Evolutionary conservation across 805 yeast species (phyloP).

Genomic region (Candida corydali): DNA sequence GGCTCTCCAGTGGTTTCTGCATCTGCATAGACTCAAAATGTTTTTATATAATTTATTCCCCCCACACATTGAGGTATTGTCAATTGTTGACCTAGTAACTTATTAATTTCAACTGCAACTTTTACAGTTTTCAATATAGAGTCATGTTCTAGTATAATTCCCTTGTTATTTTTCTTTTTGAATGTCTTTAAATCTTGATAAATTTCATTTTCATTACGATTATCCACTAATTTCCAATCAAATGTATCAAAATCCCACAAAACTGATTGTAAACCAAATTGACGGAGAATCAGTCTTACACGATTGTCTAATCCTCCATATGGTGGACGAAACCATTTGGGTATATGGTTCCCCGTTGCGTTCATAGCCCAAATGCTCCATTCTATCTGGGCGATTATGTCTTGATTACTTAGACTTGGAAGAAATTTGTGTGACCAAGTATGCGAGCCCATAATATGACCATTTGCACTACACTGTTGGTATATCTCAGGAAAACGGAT

Average conservation of each 20-base stretch:
- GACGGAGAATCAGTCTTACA: slow-evolving; percentile 71
- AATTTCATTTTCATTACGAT: slow-evolving; percentile 48
- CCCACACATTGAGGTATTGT: slow-evolving; percentile 78
- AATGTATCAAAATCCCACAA: slow-evolving; percentile 89
- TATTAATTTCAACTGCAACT: slow-evolving; percentile 57
- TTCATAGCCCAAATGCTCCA: slow-evolving; percentile 99
- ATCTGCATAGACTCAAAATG: slow-evolving; percentile 22
- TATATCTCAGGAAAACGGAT: slow-evolving; percentile 75
- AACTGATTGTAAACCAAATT: slow-evolving; percentile 83
- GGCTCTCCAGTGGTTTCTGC: slow-evolving; percentile 18
- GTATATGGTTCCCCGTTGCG: slow-evolving; percentile 82
- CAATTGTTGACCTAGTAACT: slow-evolving; percentile 58
- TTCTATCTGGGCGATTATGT: slow-evolving; percentile 81
- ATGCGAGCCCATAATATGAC: slow-evolving; percentile 83
- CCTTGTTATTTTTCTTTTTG: slow-evolving; percentile 35
- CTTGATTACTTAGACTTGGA: slow-evolving; percentile 73
- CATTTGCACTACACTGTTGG: slow-evolving; percentile 46
- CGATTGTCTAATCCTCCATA: slow-evolving; percentile 93
- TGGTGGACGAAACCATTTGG: slow-evolving; percentile 95
- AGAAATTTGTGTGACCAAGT: slow-evolving; percentile 91
- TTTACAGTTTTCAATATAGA: slow-evolving; percentile 62
- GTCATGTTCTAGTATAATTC: slow-evolving; percentile 87
- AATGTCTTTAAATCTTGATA: slow-evolving; percentile 53
- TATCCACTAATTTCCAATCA: slow-evolving; percentile 76
- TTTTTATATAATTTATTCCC: slow-evolving; percentile 57